Percentiles rank a stretch among this genome's conserved stretches.
Evolutionary conservation across 192 early-diverging fungal species (phyloP).

Genomic region (Funneliformis geosporum): DNA sequence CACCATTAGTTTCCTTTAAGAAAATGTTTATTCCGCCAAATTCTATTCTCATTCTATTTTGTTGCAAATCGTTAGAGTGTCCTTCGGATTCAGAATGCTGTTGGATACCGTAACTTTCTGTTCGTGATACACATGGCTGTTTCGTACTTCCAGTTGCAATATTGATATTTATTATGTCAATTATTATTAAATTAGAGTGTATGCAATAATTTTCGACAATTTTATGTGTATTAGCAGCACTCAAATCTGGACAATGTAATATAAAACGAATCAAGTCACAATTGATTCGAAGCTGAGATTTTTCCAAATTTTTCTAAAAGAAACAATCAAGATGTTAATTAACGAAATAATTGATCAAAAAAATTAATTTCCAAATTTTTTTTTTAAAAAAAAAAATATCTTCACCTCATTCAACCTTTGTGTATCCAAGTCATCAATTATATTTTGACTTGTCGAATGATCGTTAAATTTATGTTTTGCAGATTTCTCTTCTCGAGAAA

Average conservation of each 20-base stretch:
- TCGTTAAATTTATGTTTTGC: background rate
- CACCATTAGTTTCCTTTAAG: slow-evolving; percentile 28
- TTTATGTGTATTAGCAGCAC: background rate
- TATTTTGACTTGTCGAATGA: slow-evolving; percentile 34
- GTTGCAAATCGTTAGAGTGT: background rate
- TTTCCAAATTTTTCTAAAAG: background rate
- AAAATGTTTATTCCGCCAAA: slow-evolving; percentile 12
- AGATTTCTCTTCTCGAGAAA: background rate
- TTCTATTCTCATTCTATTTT: slow-evolving; percentile 38
- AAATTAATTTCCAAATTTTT: too few species aligned
- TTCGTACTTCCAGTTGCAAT: background rate
- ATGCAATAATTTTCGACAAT: slow-evolving; percentile 4
- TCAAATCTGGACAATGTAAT: slow-evolving; percentile 25
- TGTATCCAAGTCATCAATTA: slow-evolving; percentile 41
- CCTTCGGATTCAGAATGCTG: background rate
- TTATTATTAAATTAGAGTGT: slow-evolving; percentile 16
- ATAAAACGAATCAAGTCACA: slow-evolving; percentile 18
- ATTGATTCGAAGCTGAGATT: background rate
- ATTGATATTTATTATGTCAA: slow-evolving; percentile 20
- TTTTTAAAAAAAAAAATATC: background rate
- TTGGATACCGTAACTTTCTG: background rate
- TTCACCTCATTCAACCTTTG: slow-evolving; percentile 32
- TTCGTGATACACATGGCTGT: background rate
- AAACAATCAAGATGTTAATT: background rate
- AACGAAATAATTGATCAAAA: background rate